Evolutionary conservation across 2,329 filamentous ascomycete genomes (phyloP).

Genomic region (Pseudogymnoascus sp.): DNA sequence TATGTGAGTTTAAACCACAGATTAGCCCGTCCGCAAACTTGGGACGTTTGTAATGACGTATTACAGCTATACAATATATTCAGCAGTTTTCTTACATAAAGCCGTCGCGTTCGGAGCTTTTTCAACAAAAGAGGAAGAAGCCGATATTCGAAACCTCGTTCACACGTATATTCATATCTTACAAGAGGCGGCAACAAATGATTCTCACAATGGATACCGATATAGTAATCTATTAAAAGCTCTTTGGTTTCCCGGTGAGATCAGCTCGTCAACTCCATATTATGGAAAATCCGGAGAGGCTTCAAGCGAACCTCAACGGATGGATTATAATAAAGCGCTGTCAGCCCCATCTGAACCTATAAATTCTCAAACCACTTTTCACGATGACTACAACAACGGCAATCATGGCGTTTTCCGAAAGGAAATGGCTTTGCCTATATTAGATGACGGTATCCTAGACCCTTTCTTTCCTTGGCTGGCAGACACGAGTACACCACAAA

Average conservation of each 20-base stretch:
- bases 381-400: neutral
- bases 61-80: slow-evolving; percentile 6
- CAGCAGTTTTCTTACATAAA: slow-evolving; percentile 10
- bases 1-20: slow-evolving; percentile 1
- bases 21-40: neutral
- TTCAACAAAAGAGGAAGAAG: slow-evolving; percentile 1
- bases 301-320: neutral
- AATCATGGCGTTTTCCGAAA: neutral
- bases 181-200: slow-evolving; percentile 1
- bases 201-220: neutral
- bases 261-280: neutral
- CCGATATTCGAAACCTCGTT: neutral
- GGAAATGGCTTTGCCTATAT: neutral
- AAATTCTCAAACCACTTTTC: neutral
- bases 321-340: neutral
- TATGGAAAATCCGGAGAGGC: neutral
- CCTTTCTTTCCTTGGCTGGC: neutral
- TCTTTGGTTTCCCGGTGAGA: slow-evolving; percentile 5
- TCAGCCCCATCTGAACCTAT: neutral
- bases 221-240: slow-evolving; percentile 8
- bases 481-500: neutral
- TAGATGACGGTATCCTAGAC: neutral
- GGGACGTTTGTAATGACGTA: neutral
- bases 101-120: slow-evolving; percentile 1
- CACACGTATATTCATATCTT: neutral